These are phyloP conservation scores for Linaria vulgaris DNA, from an alignment of 257 asterid genomes.

Conservation along the genomic window DNA sequence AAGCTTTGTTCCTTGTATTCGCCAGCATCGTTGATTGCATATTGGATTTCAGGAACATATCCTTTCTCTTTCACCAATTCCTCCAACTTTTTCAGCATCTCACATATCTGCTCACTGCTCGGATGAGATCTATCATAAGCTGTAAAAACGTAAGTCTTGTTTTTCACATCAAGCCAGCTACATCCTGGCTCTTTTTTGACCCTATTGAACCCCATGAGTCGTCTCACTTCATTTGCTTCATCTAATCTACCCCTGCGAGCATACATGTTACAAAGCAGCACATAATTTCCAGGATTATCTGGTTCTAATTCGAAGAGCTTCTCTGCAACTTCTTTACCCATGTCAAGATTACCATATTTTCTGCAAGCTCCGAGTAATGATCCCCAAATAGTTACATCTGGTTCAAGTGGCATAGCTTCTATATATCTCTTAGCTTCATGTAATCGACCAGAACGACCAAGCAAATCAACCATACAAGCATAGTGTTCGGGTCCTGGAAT, in stretches of 20 bases:
- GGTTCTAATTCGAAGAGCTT: constrained; percentile 49
- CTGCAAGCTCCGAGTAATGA: constrained; percentile 53
- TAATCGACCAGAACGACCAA: constrained; percentile 52
- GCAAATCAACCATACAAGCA: constrained; percentile 56
- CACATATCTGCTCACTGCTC: constrained; percentile 38
- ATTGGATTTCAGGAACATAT: constrained; percentile 31
- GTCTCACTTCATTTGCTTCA: constrained; percentile 48
- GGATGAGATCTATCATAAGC: constrained; percentile 45
- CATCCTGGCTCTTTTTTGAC: constrained; percentile 48
- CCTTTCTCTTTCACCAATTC: constrained; percentile 46
- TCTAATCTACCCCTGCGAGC: constrained; percentile 35
- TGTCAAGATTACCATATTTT: constrained; percentile 38
- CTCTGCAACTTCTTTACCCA: constrained; percentile 44
- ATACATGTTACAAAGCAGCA: constrained; percentile 46
- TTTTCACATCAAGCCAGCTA: constrained; percentile 53
- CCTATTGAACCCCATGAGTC: constrained; percentile 44
- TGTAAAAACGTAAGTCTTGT: constrained; percentile 40
- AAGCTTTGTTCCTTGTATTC: constrained; percentile 35
- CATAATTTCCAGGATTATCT: constrained; percentile 47
- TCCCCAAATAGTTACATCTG: constrained; percentile 43
- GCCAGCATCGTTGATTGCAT: constrained; percentile 21
- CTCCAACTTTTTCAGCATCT: constrained; percentile 41
- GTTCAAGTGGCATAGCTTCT: constrained; percentile 45
- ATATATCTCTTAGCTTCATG: constrained; percentile 41
- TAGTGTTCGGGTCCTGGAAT: constrained; percentile 43